These are phyloP conservation scores for Cryphonectria parasitica DNA, from an alignment of 2,329 filamentous ascomycete species.

Conservation along the genomic window DNA sequence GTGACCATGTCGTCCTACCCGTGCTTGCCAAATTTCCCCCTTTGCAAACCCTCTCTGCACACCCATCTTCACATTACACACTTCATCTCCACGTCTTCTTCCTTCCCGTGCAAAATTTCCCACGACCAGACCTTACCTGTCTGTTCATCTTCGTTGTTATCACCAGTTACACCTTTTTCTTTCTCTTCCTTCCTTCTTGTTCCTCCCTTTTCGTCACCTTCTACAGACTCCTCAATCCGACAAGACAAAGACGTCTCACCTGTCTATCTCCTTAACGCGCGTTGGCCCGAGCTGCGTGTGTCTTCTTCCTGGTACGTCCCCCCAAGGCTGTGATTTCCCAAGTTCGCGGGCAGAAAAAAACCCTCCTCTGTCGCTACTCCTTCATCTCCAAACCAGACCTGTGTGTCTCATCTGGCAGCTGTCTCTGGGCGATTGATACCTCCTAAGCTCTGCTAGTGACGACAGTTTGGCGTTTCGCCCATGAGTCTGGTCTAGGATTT, in stretches of 20 bases:
- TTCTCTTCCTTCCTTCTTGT: conserved; percentile 23
- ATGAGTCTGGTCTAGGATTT: background rate
- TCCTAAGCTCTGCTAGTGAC: background rate
- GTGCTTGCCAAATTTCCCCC: conserved; percentile 25
- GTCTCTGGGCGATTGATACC: background rate
- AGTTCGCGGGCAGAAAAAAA: background rate
- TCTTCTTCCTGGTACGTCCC: conserved; percentile 27
- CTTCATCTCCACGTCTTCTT: conserved; percentile 18
- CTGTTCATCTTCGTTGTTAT: conserved; percentile 26
- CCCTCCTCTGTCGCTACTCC: background rate
- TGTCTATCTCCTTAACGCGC: conserved; percentile 14
- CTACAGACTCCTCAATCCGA: background rate
- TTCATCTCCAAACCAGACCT: background rate
- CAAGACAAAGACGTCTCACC: conserved; percentile 13
- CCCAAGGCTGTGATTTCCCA: background rate
- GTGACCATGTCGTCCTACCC: conserved; percentile 24
- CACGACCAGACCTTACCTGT: conserved; percentile 19
- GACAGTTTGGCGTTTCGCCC: background rate
- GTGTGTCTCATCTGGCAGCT: background rate
- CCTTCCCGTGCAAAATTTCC: conserved; percentile 27
- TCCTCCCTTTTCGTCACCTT: background rate
- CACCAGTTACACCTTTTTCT: conserved; percentile 21
- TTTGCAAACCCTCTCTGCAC: conserved; percentile 23
- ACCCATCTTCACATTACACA: conserved; percentile 18
- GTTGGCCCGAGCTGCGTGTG: conserved; percentile 29